A percentile compares a stretch with the other conserved stretches of the same genome.
phyloP scores from a whole-genome alignment of 768 basidiomycete species.

The Phanerochaete carnosa region DNA sequence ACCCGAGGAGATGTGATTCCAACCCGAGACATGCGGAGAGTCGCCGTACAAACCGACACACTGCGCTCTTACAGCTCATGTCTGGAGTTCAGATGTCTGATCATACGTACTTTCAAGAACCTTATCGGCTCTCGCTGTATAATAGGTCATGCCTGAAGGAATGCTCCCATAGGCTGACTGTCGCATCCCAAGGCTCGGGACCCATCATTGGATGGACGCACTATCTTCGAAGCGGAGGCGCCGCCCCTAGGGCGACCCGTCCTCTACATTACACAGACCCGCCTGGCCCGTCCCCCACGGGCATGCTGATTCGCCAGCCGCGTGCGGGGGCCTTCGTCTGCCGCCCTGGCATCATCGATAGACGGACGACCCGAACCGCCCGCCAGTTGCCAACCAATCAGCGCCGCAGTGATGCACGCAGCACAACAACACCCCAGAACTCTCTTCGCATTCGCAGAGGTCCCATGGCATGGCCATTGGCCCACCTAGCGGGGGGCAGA shows the following conservation, averaged over 20 bases:
- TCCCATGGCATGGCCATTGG: not conserved
- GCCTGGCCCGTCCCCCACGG: not conserved
- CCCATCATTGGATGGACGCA: not conserved
- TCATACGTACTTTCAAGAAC: not conserved
- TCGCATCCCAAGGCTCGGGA: not conserved
- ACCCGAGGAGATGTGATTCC: too few species aligned
- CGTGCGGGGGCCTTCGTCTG: not conserved
- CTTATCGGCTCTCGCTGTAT: not conserved
- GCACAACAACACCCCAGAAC: slow-evolving; percentile 6
- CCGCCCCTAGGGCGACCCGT: not conserved
- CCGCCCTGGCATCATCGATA: slow-evolving; percentile 1
- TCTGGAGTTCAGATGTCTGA: not conserved
- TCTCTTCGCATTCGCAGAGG: not conserved
- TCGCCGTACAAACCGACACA: not conserved
- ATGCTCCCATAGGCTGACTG: not conserved
- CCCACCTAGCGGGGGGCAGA: not conserved
- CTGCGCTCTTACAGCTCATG: not conserved
- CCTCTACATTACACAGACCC: not conserved
- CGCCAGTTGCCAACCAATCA: slow-evolving; percentile 4
- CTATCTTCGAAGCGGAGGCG: not conserved
- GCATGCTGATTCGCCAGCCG: not conserved
- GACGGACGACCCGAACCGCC: not conserved
- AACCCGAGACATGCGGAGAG: not conserved
- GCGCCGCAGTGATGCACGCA: not conserved
- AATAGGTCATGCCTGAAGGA: not conserved